phyloP scores from a whole-genome alignment of 495 filamentous ascomycete genomes.

The Penicillium nucicola region DNA sequence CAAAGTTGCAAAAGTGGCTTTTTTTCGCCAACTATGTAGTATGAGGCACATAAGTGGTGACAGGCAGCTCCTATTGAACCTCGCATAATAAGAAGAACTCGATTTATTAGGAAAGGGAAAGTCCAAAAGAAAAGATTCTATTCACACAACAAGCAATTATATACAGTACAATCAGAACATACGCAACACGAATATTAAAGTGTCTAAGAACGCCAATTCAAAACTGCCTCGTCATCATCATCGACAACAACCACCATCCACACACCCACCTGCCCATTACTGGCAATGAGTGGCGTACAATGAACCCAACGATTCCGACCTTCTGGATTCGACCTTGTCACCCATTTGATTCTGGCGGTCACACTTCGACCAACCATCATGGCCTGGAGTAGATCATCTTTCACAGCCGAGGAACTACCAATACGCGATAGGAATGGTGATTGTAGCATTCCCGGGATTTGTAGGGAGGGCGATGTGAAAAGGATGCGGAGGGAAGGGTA shows the following conservation, averaged over 20 bases:
- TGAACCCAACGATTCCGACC: slow-evolving; percentile 56
- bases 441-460: slow-evolving; percentile 59
- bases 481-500: slow-evolving; percentile 61
- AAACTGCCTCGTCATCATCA: slow-evolving; percentile 30
- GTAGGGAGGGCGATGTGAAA: slow-evolving; percentile 61
- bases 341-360: slow-evolving; percentile 62
- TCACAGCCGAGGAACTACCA: slow-evolving; percentile 47
- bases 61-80: too few species aligned
- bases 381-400: slow-evolving; percentile 56
- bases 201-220: not conserved
- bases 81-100: too few species aligned
- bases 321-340: slow-evolving; percentile 38
- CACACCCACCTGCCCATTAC: slow-evolving; percentile 54
- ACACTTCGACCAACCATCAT: slow-evolving; percentile 57
- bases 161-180: not conserved
- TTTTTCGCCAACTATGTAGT: too few species aligned
- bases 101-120: not conserved
- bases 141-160: not conserved
- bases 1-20: too few species aligned
- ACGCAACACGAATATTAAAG: not conserved
- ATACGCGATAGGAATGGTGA: slow-evolving; percentile 57
- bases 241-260: slow-evolving; percentile 63
- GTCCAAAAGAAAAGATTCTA: not conserved
- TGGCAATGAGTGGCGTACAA: slow-evolving; percentile 57
- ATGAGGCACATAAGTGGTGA: too few species aligned